Evolutionary conservation across 1,284 basidiomycete species (phyloP).

Genomic region (Sanghuangporus sanghuang): DNA sequence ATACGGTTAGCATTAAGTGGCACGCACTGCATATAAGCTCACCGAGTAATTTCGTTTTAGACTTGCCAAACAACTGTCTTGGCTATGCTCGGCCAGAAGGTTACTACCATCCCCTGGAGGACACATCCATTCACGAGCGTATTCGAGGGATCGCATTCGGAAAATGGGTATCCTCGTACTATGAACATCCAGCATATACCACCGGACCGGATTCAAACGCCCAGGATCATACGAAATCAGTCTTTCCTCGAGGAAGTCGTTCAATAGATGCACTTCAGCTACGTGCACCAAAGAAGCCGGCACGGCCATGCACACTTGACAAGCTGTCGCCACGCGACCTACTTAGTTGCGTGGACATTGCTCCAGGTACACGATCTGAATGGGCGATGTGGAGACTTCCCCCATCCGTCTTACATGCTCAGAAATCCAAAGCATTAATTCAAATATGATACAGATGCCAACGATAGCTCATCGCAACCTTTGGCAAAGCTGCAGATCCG

Average conservation of each 20-base stretch:
- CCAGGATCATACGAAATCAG: not conserved
- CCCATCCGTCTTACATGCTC: not conserved
- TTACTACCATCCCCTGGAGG: constrained; percentile 9
- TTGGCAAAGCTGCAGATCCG: constrained; percentile 2
- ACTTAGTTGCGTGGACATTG: constrained; percentile 1
- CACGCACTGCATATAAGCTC: not conserved
- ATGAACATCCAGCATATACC: constrained; percentile 10
- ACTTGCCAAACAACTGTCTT: constrained; percentile 6
- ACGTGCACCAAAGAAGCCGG: constrained; percentile 5
- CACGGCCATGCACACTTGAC: constrained; percentile 4
- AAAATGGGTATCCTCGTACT: constrained; percentile 10
- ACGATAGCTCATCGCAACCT: not conserved
- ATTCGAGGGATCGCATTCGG: constrained; percentile 2
- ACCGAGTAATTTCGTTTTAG: not conserved
- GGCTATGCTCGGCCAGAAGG: constrained; percentile 10
- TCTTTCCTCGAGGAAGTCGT: not conserved
- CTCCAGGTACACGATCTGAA: constrained; percentile 10
- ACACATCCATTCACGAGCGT: constrained; percentile 5
- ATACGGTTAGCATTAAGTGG: constrained; percentile 8
- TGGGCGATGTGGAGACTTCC: constrained; percentile 1
- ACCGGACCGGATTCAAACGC: not conserved
- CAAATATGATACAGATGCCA: not conserved
- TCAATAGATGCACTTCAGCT: constrained; percentile 2
- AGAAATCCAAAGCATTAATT: constrained; percentile 2
- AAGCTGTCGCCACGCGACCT: constrained; percentile 6